Evolutionary conservation across 345 rosid genomes (phyloP).

Genomic region (Streptanthus diversifolius): DNA sequence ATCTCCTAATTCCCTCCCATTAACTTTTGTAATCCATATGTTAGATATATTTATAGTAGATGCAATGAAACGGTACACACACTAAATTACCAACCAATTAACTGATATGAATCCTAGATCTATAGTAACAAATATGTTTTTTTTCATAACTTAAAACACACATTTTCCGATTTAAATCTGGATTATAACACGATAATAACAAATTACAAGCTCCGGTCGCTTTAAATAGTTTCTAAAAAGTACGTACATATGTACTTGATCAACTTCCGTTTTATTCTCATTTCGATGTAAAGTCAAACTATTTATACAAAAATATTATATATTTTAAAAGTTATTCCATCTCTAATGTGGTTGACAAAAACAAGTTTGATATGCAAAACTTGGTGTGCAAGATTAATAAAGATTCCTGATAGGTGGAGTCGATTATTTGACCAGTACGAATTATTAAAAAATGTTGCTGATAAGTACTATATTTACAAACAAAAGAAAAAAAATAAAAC

Average conservation of each 20-base stretch:
- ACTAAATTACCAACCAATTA: not conserved
- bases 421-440: slow-evolving; percentile 10
- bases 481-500: not conserved
- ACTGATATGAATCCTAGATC: not conserved
- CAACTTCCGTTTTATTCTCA: slow-evolving; percentile 6
- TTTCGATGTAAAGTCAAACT: slow-evolving; percentile 15
- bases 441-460: not conserved
- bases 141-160: no score
- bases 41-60: not conserved
- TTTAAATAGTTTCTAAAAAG: not conserved
- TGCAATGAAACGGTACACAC: not conserved
- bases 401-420: slow-evolving; percentile 22
- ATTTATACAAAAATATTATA: not conserved
- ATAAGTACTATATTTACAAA: not conserved
- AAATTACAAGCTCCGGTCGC: not conserved
- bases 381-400: slow-evolving; percentile 28
- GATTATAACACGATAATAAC: not conserved
- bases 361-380: not conserved
- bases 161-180: not conserved
- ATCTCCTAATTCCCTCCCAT: not conserved
- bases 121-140: not conserved
- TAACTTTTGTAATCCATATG: not conserved
- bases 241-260: not conserved
- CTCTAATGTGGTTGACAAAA: slow-evolving; percentile 5
- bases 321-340: not conserved